These are phyloP conservation scores for Kluyveromyces nonfermentans DNA, from an alignment of 805 yeast genomes.

Conservation along the genomic window DNA sequence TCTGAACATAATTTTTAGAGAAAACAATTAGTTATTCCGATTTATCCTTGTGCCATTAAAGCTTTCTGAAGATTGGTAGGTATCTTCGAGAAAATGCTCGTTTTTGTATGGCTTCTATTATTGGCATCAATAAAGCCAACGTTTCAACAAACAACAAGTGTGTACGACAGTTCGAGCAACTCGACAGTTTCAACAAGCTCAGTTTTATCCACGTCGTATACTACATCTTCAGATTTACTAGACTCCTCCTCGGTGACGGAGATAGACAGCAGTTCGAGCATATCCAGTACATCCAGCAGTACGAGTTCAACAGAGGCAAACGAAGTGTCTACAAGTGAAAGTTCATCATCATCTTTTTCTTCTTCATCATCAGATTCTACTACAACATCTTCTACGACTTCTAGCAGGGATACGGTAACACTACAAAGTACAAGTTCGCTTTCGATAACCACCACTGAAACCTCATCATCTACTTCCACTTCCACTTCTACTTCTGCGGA, in stretches of 20 bases:
- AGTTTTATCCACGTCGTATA: background rate
- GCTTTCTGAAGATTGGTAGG: background rate
- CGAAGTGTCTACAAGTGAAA: conserved; percentile 1
- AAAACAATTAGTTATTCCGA: too few species aligned
- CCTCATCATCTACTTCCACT: conserved; percentile 7
- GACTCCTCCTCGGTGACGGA: background rate
- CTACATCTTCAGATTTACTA: background rate
- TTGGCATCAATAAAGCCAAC: conserved; percentile 6
- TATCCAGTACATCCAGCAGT: background rate
- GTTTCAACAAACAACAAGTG: conserved; percentile 1
- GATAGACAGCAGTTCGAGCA: background rate
- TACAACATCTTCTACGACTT: background rate
- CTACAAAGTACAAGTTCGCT: conserved; percentile 2
- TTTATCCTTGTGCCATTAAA: background rate
- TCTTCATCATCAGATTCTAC: conserved; percentile 1
- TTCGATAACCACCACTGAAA: conserved; percentile 4
- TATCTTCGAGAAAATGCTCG: background rate
- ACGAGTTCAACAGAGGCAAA: background rate
- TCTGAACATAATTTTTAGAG: too few species aligned
- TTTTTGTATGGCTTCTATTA: conserved; percentile 6
- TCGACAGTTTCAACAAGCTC: background rate
- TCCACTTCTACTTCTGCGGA: conserved; percentile 3
- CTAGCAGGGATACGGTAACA: background rate
- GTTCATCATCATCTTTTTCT: conserved; percentile 4
- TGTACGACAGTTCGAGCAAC: conserved; percentile 1